phyloP scores from a whole-genome alignment of 805 yeast species.

The Metschnikowia reukaufii region DNA sequence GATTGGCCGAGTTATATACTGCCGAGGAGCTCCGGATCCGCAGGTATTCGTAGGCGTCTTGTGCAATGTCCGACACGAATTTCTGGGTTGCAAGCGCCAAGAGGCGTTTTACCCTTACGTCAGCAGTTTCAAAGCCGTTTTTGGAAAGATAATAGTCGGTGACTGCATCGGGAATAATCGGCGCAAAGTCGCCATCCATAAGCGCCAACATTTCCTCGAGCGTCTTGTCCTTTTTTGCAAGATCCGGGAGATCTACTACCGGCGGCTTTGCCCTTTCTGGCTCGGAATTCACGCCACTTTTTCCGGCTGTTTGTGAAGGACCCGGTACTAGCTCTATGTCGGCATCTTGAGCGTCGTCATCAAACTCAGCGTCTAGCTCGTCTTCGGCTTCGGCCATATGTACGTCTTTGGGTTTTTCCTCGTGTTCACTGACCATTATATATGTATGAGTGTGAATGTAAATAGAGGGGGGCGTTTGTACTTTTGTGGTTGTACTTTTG shows the following conservation, averaged over 20 bases:
- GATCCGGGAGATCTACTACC: constrained; percentile 55
- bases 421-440: background rate
- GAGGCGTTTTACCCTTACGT: constrained; percentile 69
- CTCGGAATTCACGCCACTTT: background rate
- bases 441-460: background rate
- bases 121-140: constrained; percentile 81
- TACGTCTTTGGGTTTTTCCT: background rate
- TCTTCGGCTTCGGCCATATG: constrained; percentile 15
- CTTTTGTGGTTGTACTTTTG: too few relatives aligned
- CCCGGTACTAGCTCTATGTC: constrained; percentile 7
- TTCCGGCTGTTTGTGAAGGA: background rate
- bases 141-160: constrained; percentile 87
- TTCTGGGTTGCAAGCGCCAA: constrained; percentile 95
- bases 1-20: constrained; percentile 81
- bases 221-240: constrained; percentile 76
- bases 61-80: constrained; percentile 89
- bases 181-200: constrained; percentile 89
- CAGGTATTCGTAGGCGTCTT: constrained; percentile 94
- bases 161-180: constrained; percentile 95
- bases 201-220: constrained; percentile 78
- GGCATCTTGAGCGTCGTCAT: constrained; percentile 21
- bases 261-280: background rate
- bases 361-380: constrained; percentile 27
- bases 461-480: background rate
- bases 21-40: constrained; percentile 87